Base-by-base conservation (phyloP, 106 monocot genomes). In the Acorus gramineus region DNA sequence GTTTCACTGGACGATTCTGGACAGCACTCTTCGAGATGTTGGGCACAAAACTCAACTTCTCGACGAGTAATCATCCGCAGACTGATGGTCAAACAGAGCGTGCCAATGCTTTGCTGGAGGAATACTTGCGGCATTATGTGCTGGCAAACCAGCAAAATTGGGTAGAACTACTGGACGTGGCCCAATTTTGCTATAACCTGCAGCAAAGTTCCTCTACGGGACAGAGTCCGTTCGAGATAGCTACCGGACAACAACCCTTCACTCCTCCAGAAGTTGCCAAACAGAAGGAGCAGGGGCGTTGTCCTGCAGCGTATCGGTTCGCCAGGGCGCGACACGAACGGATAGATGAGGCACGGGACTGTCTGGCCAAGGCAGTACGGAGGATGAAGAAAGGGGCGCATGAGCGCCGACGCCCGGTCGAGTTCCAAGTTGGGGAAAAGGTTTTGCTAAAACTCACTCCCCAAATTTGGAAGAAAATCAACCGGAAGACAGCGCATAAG, bases 181-280 rank as follows among this genome's bases (percentile, higher is more conserved):
- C 71, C 45, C 44, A 72, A 47, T 72, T 63, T 52, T 62, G n/a
- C 45, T 56, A 54, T 63, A 72, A 72, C 12, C 11, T 63, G 14
- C 55, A 63, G 14, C 3, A 11, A 0, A 63, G 7, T 28, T 53
- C 11, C 2, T 6, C 61, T 7, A 61, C 70, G 0, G 42, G 51
- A 0, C 46, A 52, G 4, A 52, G 52, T 11, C 55, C 61, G 9
- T 70, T 70, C 42, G 2, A 61, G 53, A 13, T 70, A 1, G 46
- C 28, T 5, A 59, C 5, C 2, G 11, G 50, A 42, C 11, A 11
- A 46, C 59, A 59, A 47, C 55, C 60, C 11, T 1, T 57, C 4
- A 58, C 47, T 2, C 56, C 47, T 7, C 47, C 56, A 43, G 3
- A 7, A 13, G 7, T 42, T 42, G 59, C 13, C 4, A 13, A n/a